Percentiles rank a stretch among this genome's conserved stretches.
phyloP scores from a whole-genome alignment of 2,329 filamentous ascomycete species.

The Triangularia setosa region DNA sequence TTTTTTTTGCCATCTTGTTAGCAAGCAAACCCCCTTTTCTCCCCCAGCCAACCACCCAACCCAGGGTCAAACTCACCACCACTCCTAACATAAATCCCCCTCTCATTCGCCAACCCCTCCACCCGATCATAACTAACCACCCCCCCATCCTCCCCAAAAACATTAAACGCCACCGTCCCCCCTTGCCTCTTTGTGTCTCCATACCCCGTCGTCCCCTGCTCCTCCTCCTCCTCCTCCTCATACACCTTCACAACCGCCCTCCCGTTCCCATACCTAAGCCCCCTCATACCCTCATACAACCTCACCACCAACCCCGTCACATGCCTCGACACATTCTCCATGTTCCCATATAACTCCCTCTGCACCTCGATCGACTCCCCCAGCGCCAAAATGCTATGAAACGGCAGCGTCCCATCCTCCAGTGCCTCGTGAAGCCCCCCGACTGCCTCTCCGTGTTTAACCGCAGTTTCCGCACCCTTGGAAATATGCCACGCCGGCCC shows the following conservation, averaged over 20 bases:
- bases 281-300: slow-evolving; percentile 45
- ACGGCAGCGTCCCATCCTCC: slow-evolving; percentile 65
- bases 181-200: slow-evolving; percentile 53
- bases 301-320: slow-evolving; percentile 49
- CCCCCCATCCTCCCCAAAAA: slow-evolving; percentile 48
- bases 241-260: slow-evolving; percentile 51
- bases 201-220: slow-evolving; percentile 40
- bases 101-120: slow-evolving; percentile 53
- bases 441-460: slow-evolving; percentile 17
- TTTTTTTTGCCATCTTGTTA: too few species aligned
- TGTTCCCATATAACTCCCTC: slow-evolving; percentile 51
- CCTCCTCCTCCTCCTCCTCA: slow-evolving; percentile 30
- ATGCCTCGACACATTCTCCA: slow-evolving; percentile 56
- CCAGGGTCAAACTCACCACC: slow-evolving; percentile 39
- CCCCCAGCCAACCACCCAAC: background rate
- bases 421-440: slow-evolving; percentile 54
- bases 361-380: slow-evolving; percentile 57
- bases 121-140: slow-evolving; percentile 55
- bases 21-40: too few species aligned
- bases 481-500: slow-evolving; percentile 53
- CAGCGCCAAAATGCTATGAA: slow-evolving; percentile 61
- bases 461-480: slow-evolving; percentile 39
- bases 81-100: slow-evolving; percentile 57
- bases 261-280: slow-evolving; percentile 52
- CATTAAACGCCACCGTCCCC: slow-evolving; percentile 61